A percentile compares a stretch with the other conserved stretches of the same genome.
Conservation (phyloP, 768 basidiomycete species). For the Lentinus brumalis region DNA sequence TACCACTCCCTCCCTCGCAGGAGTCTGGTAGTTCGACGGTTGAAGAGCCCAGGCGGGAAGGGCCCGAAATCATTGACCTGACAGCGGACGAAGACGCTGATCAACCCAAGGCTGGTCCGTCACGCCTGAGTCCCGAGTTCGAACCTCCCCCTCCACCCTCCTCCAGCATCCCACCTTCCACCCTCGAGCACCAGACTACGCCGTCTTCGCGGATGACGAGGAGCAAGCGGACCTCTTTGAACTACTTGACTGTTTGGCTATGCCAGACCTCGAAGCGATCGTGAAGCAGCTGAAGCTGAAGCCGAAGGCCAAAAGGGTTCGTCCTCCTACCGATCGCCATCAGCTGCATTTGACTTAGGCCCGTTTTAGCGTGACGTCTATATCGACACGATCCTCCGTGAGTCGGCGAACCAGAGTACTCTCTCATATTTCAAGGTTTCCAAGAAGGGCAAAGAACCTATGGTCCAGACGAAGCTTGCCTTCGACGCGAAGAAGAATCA, state of each 20-base stretch:
- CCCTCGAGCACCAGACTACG: constrained; percentile 15
- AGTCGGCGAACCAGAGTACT: constrained; percentile 41
- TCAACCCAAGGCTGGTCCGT: constrained; percentile 9
- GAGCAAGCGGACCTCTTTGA: constrained; percentile 40
- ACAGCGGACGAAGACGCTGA: constrained; percentile 28
- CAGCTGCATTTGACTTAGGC: background rate
- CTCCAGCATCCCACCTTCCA: background rate
- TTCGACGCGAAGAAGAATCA: constrained; percentile 21
- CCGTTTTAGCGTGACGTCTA: constrained; percentile 38
- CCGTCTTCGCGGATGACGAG: constrained; percentile 43
- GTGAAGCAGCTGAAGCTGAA: constrained; percentile 49
- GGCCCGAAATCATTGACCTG: constrained; percentile 39
- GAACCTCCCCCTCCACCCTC: background rate
- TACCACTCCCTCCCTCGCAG: too few species aligned
- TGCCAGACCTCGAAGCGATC: constrained; percentile 47
- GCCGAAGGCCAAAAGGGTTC: constrained; percentile 33
- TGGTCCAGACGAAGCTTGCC: constrained; percentile 17
- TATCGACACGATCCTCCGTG: constrained; percentile 35
- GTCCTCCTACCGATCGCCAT: background rate
- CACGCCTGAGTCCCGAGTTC: constrained; percentile 1
- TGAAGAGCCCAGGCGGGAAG: constrained; percentile 22
- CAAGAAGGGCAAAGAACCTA: constrained; percentile 15
- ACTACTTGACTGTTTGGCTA: constrained; percentile 44
- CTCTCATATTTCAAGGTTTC: constrained; percentile 20
- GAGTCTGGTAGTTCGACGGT: background rate